Conservation (phyloP, 495 filamentous ascomycete genomes). For the Penicillium cinerascens region DNA sequence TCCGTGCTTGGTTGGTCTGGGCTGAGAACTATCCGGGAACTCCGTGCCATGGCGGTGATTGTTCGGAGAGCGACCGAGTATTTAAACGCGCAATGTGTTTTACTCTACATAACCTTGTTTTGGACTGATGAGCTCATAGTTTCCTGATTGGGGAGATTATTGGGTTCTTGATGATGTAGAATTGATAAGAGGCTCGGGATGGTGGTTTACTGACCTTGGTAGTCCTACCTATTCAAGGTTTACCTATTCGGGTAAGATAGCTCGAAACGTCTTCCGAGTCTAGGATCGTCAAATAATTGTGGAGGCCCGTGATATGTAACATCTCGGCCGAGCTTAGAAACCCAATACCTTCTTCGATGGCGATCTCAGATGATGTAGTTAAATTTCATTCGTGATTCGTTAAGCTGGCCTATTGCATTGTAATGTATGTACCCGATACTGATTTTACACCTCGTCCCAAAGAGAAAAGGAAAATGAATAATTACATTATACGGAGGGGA, state of each 20-base stretch:
- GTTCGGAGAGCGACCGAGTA: background rate
- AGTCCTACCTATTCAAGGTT: background rate
- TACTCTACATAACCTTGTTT: background rate
- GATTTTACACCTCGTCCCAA: background rate
- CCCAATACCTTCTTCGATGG: background rate
- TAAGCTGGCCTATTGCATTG: background rate
- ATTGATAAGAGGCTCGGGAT: background rate
- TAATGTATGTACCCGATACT: background rate
- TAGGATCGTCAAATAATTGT: background rate
- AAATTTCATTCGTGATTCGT: background rate
- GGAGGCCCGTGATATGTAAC: background rate
- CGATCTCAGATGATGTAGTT: background rate
- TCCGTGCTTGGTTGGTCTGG: background rate
- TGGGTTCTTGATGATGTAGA: too few species aligned
- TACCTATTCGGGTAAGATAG: background rate
- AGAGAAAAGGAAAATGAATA: background rate
- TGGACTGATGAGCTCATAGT: background rate
- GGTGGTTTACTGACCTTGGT: background rate
- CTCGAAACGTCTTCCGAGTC: background rate
- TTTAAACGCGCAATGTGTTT: background rate
- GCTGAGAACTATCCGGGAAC: background rate
- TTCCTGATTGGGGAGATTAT: too few species aligned
- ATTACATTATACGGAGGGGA: conserved; percentile 2
- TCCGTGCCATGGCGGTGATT: background rate
- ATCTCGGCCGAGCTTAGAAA: background rate